These are phyloP conservation scores for Beauveria pseudobassiana DNA, from an alignment of 2,329 filamentous ascomycete genomes.

Conservation along the genomic window DNA sequence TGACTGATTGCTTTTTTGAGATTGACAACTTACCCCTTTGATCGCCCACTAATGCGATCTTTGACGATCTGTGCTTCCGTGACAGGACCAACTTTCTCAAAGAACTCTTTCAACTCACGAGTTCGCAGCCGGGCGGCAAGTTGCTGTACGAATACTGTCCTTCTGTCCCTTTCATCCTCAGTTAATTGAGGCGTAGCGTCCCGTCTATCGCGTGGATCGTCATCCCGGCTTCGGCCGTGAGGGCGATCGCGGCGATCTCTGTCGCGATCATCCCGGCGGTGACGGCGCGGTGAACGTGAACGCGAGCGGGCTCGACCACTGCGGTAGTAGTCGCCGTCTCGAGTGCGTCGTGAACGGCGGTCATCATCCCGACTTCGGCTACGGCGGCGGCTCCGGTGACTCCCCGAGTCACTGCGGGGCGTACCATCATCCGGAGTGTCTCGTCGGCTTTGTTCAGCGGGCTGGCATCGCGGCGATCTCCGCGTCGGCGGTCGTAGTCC, in stretches of 20 bases:
- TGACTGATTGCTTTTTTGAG: constrained; percentile 1
- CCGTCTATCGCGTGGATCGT: constrained; percentile 36
- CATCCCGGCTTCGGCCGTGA: constrained; percentile 48
- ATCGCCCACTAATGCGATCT: constrained; percentile 90
- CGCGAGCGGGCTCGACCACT: constrained; percentile 48
- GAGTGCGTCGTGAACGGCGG: constrained; percentile 64
- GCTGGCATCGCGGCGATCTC: constrained; percentile 51
- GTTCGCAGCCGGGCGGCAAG: constrained; percentile 88
- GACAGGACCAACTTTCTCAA: constrained; percentile 88
- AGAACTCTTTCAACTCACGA: constrained; percentile 88
- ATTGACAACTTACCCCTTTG: constrained; percentile 72
- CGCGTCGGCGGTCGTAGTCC: constrained; percentile 41
- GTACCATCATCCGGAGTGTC: constrained; percentile 54
- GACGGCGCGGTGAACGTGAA: constrained; percentile 60
- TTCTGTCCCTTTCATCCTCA: constrained; percentile 92
- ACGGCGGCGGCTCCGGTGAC: constrained; percentile 73
- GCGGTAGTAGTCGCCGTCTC: constrained; percentile 65
- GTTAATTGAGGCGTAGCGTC: constrained; percentile 66
- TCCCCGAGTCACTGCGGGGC: constrained; percentile 68
- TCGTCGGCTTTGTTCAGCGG: constrained; percentile 34
- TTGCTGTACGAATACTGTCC: constrained; percentile 97
- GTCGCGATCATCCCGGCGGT: constrained; percentile 47
- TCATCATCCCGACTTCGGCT: constrained; percentile 73
- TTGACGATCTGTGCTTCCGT: constrained; percentile 99
- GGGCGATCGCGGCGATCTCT: constrained; percentile 42